Percentiles rank a stretch among this genome's conserved stretches.
phyloP scores from a whole-genome alignment of 108 stramenopile species.

The Licmophora abbreviata region DNA sequence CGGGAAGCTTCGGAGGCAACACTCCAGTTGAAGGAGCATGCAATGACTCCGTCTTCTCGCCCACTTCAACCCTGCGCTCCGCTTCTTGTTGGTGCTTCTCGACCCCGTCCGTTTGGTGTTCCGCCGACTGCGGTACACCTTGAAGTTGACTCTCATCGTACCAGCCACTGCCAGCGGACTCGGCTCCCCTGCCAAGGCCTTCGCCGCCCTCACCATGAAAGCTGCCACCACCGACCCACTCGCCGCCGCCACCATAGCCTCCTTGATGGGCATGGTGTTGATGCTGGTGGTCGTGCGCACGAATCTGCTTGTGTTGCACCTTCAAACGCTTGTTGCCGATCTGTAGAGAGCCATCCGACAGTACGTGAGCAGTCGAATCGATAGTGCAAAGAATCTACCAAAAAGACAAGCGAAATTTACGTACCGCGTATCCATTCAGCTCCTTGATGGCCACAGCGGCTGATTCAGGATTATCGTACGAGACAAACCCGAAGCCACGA shows the following conservation, averaged over 20 bases:
- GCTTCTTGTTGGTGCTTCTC: too few relatives aligned
- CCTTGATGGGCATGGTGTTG: neutral
- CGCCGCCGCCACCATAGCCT: neutral
- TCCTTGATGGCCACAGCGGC: conserved; percentile 92
- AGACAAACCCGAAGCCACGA: conserved; percentile 97
- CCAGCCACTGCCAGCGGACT: neutral
- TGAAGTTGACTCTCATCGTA: conserved; percentile 6
- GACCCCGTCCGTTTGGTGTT: neutral
- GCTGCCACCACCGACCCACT: neutral
- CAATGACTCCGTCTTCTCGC: too few relatives aligned
- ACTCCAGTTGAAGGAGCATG: too few relatives aligned
- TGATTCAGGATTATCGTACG: conserved; percentile 81
- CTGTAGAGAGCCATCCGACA: conserved; percentile 16
- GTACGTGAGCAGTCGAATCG: neutral
- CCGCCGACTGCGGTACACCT: neutral
- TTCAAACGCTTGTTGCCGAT: conserved; percentile 85
- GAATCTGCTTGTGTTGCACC: conserved; percentile 72
- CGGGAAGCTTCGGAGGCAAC: too few relatives aligned
- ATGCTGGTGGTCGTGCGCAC: neutral
- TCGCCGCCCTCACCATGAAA: conserved; percentile 20
- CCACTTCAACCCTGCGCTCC: too few relatives aligned
- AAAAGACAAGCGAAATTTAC: too few relatives aligned
- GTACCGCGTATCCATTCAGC: conserved; percentile 85
- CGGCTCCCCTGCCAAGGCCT: neutral
- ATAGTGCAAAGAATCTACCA: too few relatives aligned